Evolutionary conservation across 208 protist species (phyloP), one percentile per base, ranked within the genome.

Genomic region (Trypanosoma lewisi): DNA sequence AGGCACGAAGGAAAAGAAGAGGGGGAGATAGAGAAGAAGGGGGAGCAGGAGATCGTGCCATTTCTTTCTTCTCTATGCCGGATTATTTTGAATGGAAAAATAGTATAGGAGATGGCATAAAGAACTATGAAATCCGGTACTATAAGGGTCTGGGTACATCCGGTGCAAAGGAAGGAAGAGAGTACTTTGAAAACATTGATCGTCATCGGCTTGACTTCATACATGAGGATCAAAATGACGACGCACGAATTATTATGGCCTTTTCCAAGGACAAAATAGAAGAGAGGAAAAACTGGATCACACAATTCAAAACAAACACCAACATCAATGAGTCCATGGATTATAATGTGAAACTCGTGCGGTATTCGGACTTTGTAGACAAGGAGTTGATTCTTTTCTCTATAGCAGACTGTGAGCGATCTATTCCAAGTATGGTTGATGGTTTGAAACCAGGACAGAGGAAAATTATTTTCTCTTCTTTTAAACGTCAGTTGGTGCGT

Each of bases 311-410:
- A 66, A 78, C 84, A 14, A 90, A 94, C 56, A 86, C 73, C 49
- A 93, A 93, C 70, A 61, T 75, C 52, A 89, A 85, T 51, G 87
- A 93, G 65, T 51, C 67, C 36, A 93, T 97, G 75, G 93, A 98
- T 75, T 97, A 97, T 73, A 94, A 78, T 49, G 73, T 93, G n/a
- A 82, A 78, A 36, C 56, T 68, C n/a, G 79, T 99, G 21, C 71
- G 70, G 1, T 98, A 98, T 75, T 63, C 73, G 4, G 98, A 99
- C 48, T 99, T 99, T 75, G 92, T 99, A 53, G 89, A 99, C 80
- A 98, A 99, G 77, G 99, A 99, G 82, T 91, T 99, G 21, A 98
- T 99, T 66, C 85, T 99, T 45, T 99, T 99, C 76, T 99, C 98
- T 31, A 93, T 98, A 58, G 93, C 85, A 0, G 97, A 98, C 72